These are phyloP conservation scores for Cokeromyces recurvatus DNA, from an alignment of 371 early-diverging fungal genomes.

Conservation along the genomic window DNA sequence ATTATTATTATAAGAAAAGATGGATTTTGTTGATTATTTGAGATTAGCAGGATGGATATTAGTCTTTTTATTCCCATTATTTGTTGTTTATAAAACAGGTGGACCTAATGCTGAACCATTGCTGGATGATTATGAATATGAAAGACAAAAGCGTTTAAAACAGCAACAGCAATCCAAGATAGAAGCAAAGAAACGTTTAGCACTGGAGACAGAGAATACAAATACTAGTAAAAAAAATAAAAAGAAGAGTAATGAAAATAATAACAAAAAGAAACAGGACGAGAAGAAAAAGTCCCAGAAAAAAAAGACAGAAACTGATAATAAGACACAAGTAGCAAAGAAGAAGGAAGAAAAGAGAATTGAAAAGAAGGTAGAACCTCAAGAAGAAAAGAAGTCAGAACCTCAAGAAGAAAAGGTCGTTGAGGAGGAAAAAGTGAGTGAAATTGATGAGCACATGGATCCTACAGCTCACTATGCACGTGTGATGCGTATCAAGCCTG, in stretches of 20 bases:
- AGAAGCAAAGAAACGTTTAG: not conserved
- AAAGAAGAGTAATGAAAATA: not conserved
- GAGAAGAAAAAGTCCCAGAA: not conserved
- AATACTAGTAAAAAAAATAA: not conserved
- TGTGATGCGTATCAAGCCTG: conserved; percentile 37
- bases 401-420: not conserved
- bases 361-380: not conserved
- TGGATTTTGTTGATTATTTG: too few relatives aligned
- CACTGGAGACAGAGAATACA: not conserved
- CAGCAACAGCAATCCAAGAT: not conserved
- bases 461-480: conserved; percentile 31
- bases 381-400: conserved; percentile 1
- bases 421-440: conserved; percentile 14
- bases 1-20: too few relatives aligned
- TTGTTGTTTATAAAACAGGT: conserved; percentile 13
- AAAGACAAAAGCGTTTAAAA: conserved; percentile 8
- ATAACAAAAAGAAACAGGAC: not conserved
- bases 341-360: conserved; percentile 15
- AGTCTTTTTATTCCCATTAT: conserved; percentile 7
- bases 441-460: conserved; percentile 45
- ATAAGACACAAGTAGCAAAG: conserved; percentile 9
- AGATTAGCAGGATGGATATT: conserved; percentile 2
- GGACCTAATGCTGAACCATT: conserved; percentile 9
- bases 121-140: conserved; percentile 1
- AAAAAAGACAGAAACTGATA: not conserved